These are phyloP conservation scores for Arthrinium phaeospermum DNA, from an alignment of 2,329 filamentous ascomycete genomes.

Conservation along the genomic window DNA sequence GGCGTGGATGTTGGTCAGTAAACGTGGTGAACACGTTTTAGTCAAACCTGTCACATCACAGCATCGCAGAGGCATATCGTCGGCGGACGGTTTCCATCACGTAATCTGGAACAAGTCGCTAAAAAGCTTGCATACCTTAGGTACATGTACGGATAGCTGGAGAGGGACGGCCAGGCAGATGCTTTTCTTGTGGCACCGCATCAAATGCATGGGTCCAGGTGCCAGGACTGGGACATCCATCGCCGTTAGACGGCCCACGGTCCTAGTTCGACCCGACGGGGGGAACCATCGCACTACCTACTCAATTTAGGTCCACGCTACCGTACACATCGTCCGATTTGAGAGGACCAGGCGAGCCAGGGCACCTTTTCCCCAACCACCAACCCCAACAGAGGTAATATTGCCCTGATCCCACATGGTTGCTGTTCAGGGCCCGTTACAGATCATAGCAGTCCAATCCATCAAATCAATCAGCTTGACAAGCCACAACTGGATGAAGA, in stretches of 20 bases:
- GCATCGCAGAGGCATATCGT: not conserved
- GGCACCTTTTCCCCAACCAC: not conserved
- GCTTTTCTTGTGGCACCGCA: not conserved
- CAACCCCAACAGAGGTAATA: not conserved
- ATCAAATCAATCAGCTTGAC: not conserved
- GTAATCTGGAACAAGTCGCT: not conserved
- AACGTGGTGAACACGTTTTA: not conserved
- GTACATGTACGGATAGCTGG: too few species aligned
- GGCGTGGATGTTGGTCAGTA: not conserved
- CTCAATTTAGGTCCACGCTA: not conserved
- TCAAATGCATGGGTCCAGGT: not conserved
- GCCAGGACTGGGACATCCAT: not conserved
- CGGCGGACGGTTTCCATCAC: too few species aligned
- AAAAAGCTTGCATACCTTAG: not conserved
- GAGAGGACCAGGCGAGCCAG: not conserved
- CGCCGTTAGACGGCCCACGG: constrained; percentile 8
- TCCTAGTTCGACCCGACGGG: constrained; percentile 2
- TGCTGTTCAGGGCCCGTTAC: not conserved
- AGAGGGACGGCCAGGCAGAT: not conserved
- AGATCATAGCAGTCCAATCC: not conserved
- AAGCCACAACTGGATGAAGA: not conserved
- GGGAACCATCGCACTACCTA: not conserved
- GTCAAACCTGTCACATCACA: not conserved
- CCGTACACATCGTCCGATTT: not conserved
- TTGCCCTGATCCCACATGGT: not conserved